These are phyloP conservation scores for Lipomyces starkeyi DNA, from an alignment of 805 yeast genomes.

Conservation along the genomic window DNA sequence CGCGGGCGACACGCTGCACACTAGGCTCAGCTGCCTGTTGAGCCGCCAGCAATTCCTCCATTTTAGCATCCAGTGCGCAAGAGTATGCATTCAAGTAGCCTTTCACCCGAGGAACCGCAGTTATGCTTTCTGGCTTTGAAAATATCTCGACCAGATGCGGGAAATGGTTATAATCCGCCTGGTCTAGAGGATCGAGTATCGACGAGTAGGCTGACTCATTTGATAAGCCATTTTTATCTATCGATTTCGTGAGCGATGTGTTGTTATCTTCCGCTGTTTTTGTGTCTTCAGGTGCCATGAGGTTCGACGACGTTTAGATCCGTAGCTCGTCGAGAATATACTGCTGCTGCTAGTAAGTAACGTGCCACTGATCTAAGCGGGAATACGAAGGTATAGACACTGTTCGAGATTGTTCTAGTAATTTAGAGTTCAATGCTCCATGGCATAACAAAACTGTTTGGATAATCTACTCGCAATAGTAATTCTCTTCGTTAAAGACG, in stretches of 20 bases:
- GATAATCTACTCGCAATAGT: not conserved
- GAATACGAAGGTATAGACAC: not conserved
- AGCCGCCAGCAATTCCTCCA: conserved; percentile 25
- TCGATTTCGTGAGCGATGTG: not conserved
- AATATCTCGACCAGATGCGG: conserved; percentile 31
- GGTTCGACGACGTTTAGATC: not conserved
- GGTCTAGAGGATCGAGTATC: conserved; percentile 34
- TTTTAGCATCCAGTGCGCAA: conserved; percentile 19
- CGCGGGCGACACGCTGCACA: conserved; percentile 34
- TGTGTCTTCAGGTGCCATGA: not conserved
- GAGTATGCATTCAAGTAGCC: conserved; percentile 9
- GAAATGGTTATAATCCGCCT: conserved; percentile 35
- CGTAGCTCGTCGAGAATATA: not conserved
- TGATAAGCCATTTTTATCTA: not conserved
- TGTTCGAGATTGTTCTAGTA: not conserved
- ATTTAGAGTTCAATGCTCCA: not conserved
- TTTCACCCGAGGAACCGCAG: conserved; percentile 8
- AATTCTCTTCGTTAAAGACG: not conserved
- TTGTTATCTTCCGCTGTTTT: not conserved
- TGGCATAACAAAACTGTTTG: not conserved
- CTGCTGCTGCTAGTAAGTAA: not conserved
- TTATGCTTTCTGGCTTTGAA: conserved; percentile 19
- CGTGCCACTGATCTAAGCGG: not conserved
- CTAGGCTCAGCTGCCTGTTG: conserved; percentile 36
- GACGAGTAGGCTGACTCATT: not conserved